Percentiles rank a stretch among this genome's conserved stretches.
phyloP scores from a whole-genome alignment of 805 yeast species.

The Candida insectalens region DNA sequence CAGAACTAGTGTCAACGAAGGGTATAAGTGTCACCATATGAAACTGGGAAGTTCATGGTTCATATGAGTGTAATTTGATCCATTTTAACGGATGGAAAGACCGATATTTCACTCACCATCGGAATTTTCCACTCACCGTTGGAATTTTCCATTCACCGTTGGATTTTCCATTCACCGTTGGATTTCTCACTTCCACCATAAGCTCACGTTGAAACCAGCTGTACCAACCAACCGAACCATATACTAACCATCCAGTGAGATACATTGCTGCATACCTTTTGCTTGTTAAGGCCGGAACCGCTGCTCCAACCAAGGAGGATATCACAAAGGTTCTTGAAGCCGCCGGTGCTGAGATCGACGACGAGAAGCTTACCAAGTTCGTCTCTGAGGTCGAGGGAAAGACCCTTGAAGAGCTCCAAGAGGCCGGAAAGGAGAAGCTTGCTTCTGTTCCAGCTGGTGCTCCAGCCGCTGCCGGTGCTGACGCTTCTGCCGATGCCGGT shows the following conservation, averaged over 20 bases:
- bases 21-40: too few species aligned
- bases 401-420: conserved; percentile 61
- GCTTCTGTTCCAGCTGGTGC: conserved; percentile 79
- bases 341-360: conserved; percentile 76
- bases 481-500: conserved; percentile 45
- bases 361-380: conserved; percentile 60
- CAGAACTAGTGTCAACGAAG: too few species aligned
- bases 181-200: too few species aligned
- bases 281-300: conserved; percentile 81
- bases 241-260: conserved; percentile 43
- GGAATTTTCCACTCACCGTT: too few species aligned
- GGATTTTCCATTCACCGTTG: too few species aligned
- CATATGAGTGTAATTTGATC: too few species aligned
- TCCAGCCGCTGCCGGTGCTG: conserved; percentile 57
- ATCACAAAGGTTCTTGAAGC: conserved; percentile 62
- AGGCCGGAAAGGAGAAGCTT: conserved; percentile 73
- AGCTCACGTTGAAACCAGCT: too few species aligned
- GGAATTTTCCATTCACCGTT: too few species aligned
- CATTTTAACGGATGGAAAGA: too few species aligned
- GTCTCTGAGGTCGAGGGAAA: conserved; percentile 74
- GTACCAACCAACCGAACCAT: neutral
- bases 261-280: conserved; percentile 91
- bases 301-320: conserved; percentile 72
- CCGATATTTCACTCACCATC: too few species aligned
- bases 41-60: too few species aligned